phyloP scores from a whole-genome alignment of 225 moss, liverwort and hornwort species.

The Ulota crispa region DNA sequence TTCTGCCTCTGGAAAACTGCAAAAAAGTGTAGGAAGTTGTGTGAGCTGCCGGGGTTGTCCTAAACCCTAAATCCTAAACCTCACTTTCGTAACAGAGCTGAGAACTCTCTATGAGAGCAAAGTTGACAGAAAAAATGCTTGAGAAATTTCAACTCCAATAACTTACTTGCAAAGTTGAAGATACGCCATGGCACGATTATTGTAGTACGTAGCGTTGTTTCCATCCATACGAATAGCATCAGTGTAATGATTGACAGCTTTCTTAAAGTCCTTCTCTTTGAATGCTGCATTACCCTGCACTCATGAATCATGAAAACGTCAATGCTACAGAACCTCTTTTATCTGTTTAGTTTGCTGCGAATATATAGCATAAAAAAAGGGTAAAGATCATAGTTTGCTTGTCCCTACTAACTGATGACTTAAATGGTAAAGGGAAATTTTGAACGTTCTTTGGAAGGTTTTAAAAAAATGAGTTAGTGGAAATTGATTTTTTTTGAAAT shows the following conservation, averaged over 20 bases:
- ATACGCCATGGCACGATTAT: constrained; percentile 88
- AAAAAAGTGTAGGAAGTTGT: not conserved
- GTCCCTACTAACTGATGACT: not conserved
- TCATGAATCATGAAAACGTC: constrained; percentile 16
- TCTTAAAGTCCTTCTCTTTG: constrained; percentile 77
- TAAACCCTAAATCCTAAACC: too few species aligned
- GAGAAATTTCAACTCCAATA: not conserved
- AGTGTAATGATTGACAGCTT: constrained; percentile 73
- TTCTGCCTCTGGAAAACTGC: constrained; percentile 89
- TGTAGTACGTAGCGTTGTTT: constrained; percentile 82
- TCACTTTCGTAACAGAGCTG: not conserved
- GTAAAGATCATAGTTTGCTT: too few species aligned
- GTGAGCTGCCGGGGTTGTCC: constrained; percentile 14
- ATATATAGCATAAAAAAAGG: not conserved
- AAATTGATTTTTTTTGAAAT: not conserved
- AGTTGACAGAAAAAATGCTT: not conserved
- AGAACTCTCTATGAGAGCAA: not conserved
- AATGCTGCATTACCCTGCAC: constrained; percentile 87
- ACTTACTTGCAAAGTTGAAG: constrained; percentile 80
- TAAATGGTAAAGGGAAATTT: not conserved
- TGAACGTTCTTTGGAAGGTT: not conserved
- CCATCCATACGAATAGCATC: constrained; percentile 78
- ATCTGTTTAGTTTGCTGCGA: not conserved
- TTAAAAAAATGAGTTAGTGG: not conserved
- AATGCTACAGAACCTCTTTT: constrained; percentile 9